Base-by-base conservation (phyloP, 805 yeast species). In the Maudiozyma barnettii region DNA sequence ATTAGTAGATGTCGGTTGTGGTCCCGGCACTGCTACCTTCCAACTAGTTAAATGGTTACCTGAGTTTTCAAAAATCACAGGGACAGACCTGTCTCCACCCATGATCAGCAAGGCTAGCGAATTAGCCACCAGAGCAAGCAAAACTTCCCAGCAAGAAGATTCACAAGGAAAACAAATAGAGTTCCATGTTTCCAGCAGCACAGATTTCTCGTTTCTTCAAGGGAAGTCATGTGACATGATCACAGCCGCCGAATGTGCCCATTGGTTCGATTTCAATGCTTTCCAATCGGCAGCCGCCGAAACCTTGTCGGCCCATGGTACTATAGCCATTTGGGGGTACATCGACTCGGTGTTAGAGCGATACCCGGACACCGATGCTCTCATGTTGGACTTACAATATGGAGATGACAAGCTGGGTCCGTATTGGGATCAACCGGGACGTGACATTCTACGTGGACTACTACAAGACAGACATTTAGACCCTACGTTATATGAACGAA, bases 361-460 rank as follows among this genome's bases (percentile, higher is more conserved):
- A 2, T 67, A 65, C 49, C 78, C 79, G 1, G 68, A 69, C 39
- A 81, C 84, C 1, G 81, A 83, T 51, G 69, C 72, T 38, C 60
- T 82, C 6, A 72, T 78, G 43, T 55, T 65, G 29, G 74, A 79
- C 26, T 77, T 75, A 54, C 69, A 76, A 12, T 80, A 79, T 54
- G 72, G 65, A 8, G 77, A 76, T 0, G 58, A 63, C 2, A 67
- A 58, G 40, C 60, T 83, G 41, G 90, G 90, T 0, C 57, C 62
- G 14, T 78, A 78, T 59, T 90, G 97, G 97, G 84, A 86, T 56
- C 84, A 82, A 54, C 93, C 95, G 0, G 97, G 96, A 0, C 70
- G 95, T 43, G 46, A 58, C 5, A 66, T 75, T 13, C 63, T 90
- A 31, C 67, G 81, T 45, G 51, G 66, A 6, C 57, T 72, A 48